A percentile compares a stretch with the other conserved stretches of the same genome.
These are phyloP conservation scores for Boehmeria nivea DNA, from an alignment of 306 rosid species.

Conservation along the genomic window DNA sequence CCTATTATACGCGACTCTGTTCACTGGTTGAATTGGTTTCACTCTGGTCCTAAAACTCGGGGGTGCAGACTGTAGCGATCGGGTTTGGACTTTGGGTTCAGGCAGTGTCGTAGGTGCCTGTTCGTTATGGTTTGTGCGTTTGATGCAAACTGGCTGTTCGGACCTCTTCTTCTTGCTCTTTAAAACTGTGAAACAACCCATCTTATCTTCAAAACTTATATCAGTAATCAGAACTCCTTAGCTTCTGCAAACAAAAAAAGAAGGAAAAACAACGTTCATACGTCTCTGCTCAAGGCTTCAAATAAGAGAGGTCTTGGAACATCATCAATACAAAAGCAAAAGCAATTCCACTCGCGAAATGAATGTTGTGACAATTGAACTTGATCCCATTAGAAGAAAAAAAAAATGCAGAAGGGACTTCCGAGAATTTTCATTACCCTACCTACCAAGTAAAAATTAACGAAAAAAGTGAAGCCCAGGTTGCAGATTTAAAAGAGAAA, in stretches of 20 bases:
- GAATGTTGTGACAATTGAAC: no score
- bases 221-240: slow-evolving; percentile 16
- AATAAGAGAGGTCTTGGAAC: not conserved
- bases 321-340: not conserved
- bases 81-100: slow-evolving; percentile 63
- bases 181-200: slow-evolving; percentile 89
- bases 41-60: slow-evolving; percentile 93
- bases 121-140: slow-evolving; percentile 47
- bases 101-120: slow-evolving; percentile 60
- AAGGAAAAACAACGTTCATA: not conserved
- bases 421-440: no score
- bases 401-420: no score
- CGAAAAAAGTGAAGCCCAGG: no score
- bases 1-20: slow-evolving; percentile 44
- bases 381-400: no score
- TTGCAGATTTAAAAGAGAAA: no score
- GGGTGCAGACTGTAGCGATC: slow-evolving; percentile 88
- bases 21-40: slow-evolving; percentile 62
- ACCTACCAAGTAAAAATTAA: no score
- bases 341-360: no score
- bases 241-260: slow-evolving; percentile 39
- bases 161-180: slow-evolving; percentile 82
- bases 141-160: slow-evolving; percentile 39
- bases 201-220: slow-evolving; percentile 36
- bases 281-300: slow-evolving; percentile 20